Percentiles rank a stretch among this genome's conserved stretches.
Evolutionary conservation across 768 basidiomycete genomes (phyloP).

Genomic region (Ramaria rubella): DNA sequence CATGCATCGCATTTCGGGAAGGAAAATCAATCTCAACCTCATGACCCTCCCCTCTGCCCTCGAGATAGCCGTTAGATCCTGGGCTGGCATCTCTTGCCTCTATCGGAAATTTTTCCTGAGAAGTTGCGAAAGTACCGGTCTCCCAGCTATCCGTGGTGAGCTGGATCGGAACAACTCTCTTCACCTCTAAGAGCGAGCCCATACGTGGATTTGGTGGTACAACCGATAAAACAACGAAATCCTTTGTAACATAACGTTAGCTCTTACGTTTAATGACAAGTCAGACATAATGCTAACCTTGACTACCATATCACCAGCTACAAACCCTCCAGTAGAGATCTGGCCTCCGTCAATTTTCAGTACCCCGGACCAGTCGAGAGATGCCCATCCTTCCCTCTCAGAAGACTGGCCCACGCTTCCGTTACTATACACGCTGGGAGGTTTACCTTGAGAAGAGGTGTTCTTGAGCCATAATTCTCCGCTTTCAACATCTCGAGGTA

Average conservation of each 20-base stretch:
- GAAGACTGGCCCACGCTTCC: background rate
- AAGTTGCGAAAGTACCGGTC: background rate
- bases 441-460: background rate
- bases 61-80: background rate
- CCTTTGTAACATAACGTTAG: slow-evolving; percentile 32
- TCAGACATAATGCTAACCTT: slow-evolving; percentile 37
- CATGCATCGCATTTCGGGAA: background rate
- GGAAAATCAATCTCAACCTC: background rate
- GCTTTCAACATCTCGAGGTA: background rate
- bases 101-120: no score
- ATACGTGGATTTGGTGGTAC: slow-evolving; percentile 49
- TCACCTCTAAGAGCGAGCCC: slow-evolving; percentile 51
- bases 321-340: slow-evolving; percentile 56
- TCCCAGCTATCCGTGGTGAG: slow-evolving; percentile 57
- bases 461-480: slow-evolving; percentile 8
- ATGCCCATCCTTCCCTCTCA: slow-evolving; percentile 9
- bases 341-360: slow-evolving; percentile 54
- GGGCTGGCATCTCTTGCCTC: background rate
- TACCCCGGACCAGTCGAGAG: slow-evolving; percentile 44
- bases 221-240: slow-evolving; percentile 57
- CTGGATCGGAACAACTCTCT: slow-evolving; percentile 55
- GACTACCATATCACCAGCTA: slow-evolving; percentile 54
- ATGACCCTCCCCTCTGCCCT: background rate
- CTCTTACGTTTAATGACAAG: background rate
- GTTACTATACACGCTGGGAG: background rate